These are phyloP conservation scores for Durio zibethinus DNA, from an alignment of 345 rosid genomes.

Conservation along the genomic window DNA sequence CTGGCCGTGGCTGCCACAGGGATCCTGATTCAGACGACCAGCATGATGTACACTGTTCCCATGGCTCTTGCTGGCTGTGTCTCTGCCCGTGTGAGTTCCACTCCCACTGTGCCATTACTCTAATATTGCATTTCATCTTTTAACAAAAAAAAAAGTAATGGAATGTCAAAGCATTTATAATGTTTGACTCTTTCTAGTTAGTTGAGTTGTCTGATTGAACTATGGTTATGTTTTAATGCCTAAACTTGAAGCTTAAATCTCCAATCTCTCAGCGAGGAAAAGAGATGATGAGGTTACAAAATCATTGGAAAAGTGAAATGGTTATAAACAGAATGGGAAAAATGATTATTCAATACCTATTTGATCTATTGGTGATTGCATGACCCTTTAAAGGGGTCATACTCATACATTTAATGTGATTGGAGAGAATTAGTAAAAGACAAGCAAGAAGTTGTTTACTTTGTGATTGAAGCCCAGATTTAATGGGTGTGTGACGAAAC, in stretches of 20 bases:
- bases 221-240: background rate
- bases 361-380: slow-evolving; percentile 23
- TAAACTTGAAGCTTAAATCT: background rate
- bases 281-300: background rate
- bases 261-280: background rate
- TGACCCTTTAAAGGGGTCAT: slow-evolving; percentile 10
- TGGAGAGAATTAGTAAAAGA: slow-evolving; percentile 23
- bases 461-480: slow-evolving; percentile 16
- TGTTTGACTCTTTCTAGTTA: background rate
- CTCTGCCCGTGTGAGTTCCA: slow-evolving; percentile 76
- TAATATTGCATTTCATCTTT: background rate
- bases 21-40: slow-evolving; percentile 86
- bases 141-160: background rate
- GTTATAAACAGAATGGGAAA: background rate
- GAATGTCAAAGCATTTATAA: background rate
- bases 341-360: background rate
- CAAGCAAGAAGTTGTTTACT: slow-evolving; percentile 14
- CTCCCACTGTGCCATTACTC: background rate
- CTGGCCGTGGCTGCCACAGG: slow-evolving; percentile 90
- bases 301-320: background rate
- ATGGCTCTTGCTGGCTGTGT: slow-evolving; percentile 97
- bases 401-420: slow-evolving; percentile 32
- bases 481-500: slow-evolving; percentile 17
- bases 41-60: slow-evolving; percentile 96
- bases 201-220: background rate